These are phyloP conservation scores for Echites panduratus DNA, from an alignment of 257 asterid species.

Conservation along the genomic window DNA sequence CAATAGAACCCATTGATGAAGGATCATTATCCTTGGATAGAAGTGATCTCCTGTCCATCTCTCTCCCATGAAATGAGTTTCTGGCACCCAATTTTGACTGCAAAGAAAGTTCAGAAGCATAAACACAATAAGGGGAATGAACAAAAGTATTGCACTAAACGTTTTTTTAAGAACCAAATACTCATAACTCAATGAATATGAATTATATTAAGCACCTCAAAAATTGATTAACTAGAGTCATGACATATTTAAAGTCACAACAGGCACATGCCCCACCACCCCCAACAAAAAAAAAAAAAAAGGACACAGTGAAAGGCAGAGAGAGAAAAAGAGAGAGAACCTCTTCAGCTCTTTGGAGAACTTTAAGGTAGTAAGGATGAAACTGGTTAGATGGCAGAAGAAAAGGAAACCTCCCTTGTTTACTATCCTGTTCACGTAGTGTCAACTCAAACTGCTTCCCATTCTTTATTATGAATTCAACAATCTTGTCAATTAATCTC, in stretches of 20 bases:
- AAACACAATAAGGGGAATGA: neutral
- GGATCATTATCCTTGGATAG: slow-evolving; percentile 28
- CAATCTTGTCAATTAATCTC: slow-evolving; percentile 68
- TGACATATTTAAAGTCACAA: neutral
- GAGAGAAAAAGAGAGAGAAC: slow-evolving; percentile 32
- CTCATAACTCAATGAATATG: neutral
- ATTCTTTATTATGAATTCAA: slow-evolving; percentile 64
- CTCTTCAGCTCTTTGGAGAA: slow-evolving; percentile 63
- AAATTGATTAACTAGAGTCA: neutral
- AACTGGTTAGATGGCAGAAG: slow-evolving; percentile 74
- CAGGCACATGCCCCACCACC: no score
- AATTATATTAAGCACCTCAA: neutral
- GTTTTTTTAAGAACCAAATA: neutral
- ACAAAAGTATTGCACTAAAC: neutral
- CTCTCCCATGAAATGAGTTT: slow-evolving; percentile 35
- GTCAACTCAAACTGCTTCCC: slow-evolving; percentile 82
- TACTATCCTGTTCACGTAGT: slow-evolving; percentile 68
- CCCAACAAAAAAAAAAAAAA: no score
- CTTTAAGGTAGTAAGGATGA: slow-evolving; percentile 68
- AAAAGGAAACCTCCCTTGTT: slow-evolving; percentile 71
- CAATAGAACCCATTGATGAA: slow-evolving; percentile 20
- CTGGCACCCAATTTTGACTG: slow-evolving; percentile 62
- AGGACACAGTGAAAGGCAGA: no score
- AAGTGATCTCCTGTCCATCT: slow-evolving; percentile 33
- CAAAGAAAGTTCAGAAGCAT: slow-evolving; percentile 18